Conservation (phyloP, 2,329 filamentous ascomycete genomes). For the Geosmithia flava region DNA sequence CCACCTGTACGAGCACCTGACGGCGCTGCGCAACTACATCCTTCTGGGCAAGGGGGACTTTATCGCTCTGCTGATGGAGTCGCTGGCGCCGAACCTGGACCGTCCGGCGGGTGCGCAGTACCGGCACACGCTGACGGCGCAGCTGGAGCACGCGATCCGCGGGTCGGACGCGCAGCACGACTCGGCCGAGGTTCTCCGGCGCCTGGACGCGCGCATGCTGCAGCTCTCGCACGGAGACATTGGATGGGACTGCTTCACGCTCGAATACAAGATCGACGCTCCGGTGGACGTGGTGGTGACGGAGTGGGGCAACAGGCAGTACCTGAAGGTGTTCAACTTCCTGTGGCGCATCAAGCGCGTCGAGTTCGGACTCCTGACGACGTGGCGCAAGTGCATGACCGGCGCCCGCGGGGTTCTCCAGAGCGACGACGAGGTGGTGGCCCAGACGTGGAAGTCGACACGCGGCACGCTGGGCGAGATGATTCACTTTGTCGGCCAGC, state of each 20-base stretch:
- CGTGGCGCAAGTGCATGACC: slow-evolving; percentile 94
- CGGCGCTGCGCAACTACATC: slow-evolving; percentile 88
- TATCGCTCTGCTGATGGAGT: slow-evolving; percentile 94
- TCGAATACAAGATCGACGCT: slow-evolving; percentile 96
- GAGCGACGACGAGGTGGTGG: slow-evolving; percentile 55
- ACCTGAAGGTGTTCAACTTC: slow-evolving; percentile 98
- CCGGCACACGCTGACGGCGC: slow-evolving; percentile 91
- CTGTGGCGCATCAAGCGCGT: slow-evolving; percentile 97
- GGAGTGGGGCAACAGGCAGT: slow-evolving; percentile 88
- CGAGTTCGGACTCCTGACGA: slow-evolving; percentile 81
- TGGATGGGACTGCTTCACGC: slow-evolving; percentile 97
- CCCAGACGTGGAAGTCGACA: slow-evolving; percentile 78
- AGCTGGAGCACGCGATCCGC: slow-evolving; percentile 91
- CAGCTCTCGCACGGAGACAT: slow-evolving; percentile 94
- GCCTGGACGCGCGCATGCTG: slow-evolving; percentile 95
- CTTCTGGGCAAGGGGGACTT: slow-evolving; percentile 94
- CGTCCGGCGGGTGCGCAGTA: slow-evolving; percentile 95
- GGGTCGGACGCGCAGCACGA: slow-evolving; percentile 97
- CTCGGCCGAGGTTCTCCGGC: slow-evolving; percentile 76
- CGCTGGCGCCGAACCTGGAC: slow-evolving; percentile 81
- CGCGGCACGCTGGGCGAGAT: slow-evolving; percentile 88
- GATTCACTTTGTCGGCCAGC: slow-evolving; percentile 94
- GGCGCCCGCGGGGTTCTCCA: slow-evolving; percentile 84
- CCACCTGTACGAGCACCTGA: slow-evolving; percentile 82
- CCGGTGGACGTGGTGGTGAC: slow-evolving; percentile 96